phyloP scores from a whole-genome alignment of 495 filamentous ascomycete genomes.

The Rhizodiscina lignyota region DNA sequence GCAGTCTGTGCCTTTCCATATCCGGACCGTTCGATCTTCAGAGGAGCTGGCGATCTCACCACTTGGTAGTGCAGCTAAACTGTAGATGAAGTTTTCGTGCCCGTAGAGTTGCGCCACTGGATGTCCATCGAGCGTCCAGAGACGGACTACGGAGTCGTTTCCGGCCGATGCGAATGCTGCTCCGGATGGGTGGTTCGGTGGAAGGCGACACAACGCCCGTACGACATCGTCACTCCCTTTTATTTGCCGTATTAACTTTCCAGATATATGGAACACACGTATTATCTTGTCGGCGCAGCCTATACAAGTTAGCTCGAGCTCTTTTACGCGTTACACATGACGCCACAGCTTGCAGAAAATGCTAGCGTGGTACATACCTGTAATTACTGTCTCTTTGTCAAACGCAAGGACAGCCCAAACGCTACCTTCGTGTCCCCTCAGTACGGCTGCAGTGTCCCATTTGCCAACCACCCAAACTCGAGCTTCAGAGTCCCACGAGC shows the following conservation, averaged over 20 bases:
- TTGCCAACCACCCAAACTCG: conserved; percentile 70
- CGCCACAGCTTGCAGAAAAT: too few relatives aligned
- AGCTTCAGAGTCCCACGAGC: conserved; percentile 85
- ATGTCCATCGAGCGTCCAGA: conserved; percentile 65
- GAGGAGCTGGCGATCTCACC: conserved; percentile 83
- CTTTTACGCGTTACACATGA: conserved; percentile 1
- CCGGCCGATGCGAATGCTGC: conserved; percentile 80
- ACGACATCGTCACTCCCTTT: conserved; percentile 64
- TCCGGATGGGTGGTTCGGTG: conserved; percentile 56
- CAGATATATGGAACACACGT: conserved; percentile 56
- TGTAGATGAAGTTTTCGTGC: conserved; percentile 94
- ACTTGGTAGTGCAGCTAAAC: conserved; percentile 54
- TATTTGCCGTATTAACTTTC: conserved; percentile 48
- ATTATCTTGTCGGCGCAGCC: conserved; percentile 79
- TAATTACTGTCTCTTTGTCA: conserved; percentile 65
- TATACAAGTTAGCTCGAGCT: too few relatives aligned
- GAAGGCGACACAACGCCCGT: conserved; percentile 68
- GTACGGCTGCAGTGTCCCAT: conserved; percentile 34
- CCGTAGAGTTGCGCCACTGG: conserved; percentile 60
- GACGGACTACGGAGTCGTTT: conserved; percentile 70
- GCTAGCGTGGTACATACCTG: too few relatives aligned
- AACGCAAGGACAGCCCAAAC: conserved; percentile 87
- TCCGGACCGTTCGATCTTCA: conserved; percentile 78
- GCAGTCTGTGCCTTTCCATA: conserved; percentile 73
- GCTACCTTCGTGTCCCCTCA: conserved; percentile 60